Percentiles rank a stretch among this genome's conserved stretches.
Conservation (phyloP, 352 stramenopile species). For the Peronospora belbahrii region DNA sequence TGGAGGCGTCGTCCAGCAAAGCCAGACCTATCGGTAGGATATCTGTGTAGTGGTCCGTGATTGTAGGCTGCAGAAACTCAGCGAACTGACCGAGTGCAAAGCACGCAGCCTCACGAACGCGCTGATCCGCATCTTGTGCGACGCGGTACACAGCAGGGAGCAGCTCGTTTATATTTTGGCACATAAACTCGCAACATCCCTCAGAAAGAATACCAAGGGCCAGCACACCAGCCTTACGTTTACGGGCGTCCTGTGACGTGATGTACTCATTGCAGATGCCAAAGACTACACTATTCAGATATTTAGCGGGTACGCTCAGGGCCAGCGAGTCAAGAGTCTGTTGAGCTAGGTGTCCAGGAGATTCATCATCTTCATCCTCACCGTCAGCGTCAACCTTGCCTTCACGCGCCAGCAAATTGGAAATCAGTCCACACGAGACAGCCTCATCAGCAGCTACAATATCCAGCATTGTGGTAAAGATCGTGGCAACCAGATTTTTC, state of each 20-base stretch:
- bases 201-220: slow-evolving; percentile 95
- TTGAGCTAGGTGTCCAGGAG: slow-evolving; percentile 70
- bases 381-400: slow-evolving; percentile 41
- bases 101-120: slow-evolving; percentile 94
- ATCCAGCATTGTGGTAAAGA: slow-evolving; percentile 83
- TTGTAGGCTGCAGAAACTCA: slow-evolving; percentile 97
- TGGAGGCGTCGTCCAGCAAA: slow-evolving; percentile 90
- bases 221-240: slow-evolving; percentile 95
- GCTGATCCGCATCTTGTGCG: slow-evolving; percentile 87
- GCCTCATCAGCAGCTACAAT: slow-evolving; percentile 70
- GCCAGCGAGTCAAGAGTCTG: slow-evolving; percentile 81
- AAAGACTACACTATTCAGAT: slow-evolving; percentile 73
- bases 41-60: slow-evolving; percentile 90
- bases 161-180: slow-evolving; percentile 90
- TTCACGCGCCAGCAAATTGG: slow-evolving; percentile 70
- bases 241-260: slow-evolving; percentile 75
- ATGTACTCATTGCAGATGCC: slow-evolving; percentile 87
- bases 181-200: slow-evolving; percentile 92
- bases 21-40: slow-evolving; percentile 95
- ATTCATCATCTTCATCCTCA: slow-evolving; percentile 78
- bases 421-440: slow-evolving; percentile 79
- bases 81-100: slow-evolving; percentile 97
- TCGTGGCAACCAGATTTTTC: slow-evolving; percentile 72
- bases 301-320: slow-evolving; percentile 75
- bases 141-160: slow-evolving; percentile 89